Percentiles rank a stretch among this genome's conserved stretches.
phyloP scores from a whole-genome alignment of 169 alveolate genomes.

The Cryptosporidium sp. region DNA sequence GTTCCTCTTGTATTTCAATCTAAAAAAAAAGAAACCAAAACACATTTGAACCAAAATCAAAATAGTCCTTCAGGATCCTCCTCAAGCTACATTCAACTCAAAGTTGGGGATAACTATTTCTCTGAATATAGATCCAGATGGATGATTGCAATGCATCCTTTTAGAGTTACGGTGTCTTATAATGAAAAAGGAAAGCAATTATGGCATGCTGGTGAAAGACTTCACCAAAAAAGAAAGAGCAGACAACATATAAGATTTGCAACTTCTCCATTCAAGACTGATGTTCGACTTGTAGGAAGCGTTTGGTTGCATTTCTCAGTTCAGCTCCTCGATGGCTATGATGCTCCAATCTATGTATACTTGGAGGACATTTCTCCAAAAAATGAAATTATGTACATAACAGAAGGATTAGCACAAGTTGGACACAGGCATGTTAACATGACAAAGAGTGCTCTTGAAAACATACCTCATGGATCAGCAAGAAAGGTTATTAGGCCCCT shows the following conservation, averaged over 20 bases:
- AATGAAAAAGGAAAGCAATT: constrained; percentile 43
- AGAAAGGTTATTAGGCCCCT: constrained; percentile 66
- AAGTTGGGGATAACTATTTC: constrained; percentile 65
- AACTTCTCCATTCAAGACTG: constrained; percentile 52
- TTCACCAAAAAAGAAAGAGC: constrained; percentile 40
- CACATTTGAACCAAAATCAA: background rate
- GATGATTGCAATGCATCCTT: constrained; percentile 82
- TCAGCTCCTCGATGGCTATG: constrained; percentile 76
- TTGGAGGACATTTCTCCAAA: constrained; percentile 77
- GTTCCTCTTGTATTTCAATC: constrained; percentile 26
- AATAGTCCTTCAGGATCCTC: background rate
- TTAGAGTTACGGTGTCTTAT: constrained; percentile 77
- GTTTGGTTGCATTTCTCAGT: constrained; percentile 76
- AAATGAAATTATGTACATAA: constrained; percentile 65
- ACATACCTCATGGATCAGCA: constrained; percentile 72
- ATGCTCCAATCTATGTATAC: constrained; percentile 78
- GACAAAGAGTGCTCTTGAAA: constrained; percentile 62
- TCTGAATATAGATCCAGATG: constrained; percentile 77
- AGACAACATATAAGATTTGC: constrained; percentile 73
- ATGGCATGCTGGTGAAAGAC: constrained; percentile 71
- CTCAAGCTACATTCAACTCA: constrained; percentile 53
- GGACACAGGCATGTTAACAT: constrained; percentile 71
- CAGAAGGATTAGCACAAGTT: constrained; percentile 79
- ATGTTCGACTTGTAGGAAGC: constrained; percentile 76
- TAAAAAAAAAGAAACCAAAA: constrained; percentile 49